Evolutionary conservation across 179 eudicot species (phyloP).

Genomic region (Amaranthus tricolor): DNA sequence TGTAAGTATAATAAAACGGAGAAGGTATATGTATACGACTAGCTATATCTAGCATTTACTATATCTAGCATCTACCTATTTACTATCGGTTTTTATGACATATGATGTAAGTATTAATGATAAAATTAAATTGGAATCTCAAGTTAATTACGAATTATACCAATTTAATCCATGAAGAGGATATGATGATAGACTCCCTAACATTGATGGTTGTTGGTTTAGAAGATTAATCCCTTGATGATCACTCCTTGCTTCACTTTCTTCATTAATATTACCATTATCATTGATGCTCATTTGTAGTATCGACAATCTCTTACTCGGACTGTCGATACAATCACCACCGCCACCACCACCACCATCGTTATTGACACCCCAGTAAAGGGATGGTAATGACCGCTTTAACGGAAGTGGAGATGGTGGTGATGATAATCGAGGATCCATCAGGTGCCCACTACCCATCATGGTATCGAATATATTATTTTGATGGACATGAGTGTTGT

Average conservation of each 20-base stretch:
- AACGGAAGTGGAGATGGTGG: constrained; percentile 17
- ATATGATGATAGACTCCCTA: constrained; percentile 34
- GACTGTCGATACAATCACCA: neutral
- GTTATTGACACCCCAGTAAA: constrained; percentile 26
- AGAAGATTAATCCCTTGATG: constrained; percentile 30
- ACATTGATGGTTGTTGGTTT: constrained; percentile 39
- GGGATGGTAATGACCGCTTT: constrained; percentile 26
- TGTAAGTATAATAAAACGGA: too few species aligned
- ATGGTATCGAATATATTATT: constrained; percentile 29
- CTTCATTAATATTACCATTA: constrained; percentile 6
- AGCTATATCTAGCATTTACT: too few species aligned
- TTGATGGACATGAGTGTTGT: constrained; percentile 22
- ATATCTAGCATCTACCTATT: too few species aligned
- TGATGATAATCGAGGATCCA: constrained; percentile 10
- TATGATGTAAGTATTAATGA: neutral
- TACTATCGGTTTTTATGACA: neutral
- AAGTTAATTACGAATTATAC: constrained; percentile 28
- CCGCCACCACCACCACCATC: neutral
- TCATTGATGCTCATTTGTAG: constrained; percentile 10
- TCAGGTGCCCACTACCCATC: constrained; percentile 21
- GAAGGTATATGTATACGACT: too few species aligned
- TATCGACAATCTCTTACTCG: constrained; percentile 26
- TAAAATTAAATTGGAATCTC: neutral
- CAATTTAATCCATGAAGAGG: constrained; percentile 42
- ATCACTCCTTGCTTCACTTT: constrained; percentile 17